Evolutionary conservation across 192 early-diverging fungal genomes (phyloP).

Genomic region (Mortierella alpina): DNA sequence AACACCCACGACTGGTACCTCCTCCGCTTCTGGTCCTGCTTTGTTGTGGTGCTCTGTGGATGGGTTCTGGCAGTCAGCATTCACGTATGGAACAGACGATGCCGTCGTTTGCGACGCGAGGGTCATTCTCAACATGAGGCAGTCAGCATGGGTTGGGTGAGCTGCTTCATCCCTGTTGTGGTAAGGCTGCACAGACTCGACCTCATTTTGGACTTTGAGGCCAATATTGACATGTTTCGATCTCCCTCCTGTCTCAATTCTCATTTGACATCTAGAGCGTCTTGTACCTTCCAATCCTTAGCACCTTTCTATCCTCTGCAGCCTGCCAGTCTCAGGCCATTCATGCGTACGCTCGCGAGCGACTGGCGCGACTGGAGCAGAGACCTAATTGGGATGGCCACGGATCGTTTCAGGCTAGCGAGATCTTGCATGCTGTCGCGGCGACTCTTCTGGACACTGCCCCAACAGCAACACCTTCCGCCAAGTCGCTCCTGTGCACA

Average conservation of each 20-base stretch:
- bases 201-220: neutral
- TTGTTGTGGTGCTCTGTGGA: slow-evolving; percentile 45
- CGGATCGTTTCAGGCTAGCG: neutral
- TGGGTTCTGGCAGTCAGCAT: slow-evolving; percentile 54
- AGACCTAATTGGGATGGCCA: slow-evolving; percentile 11
- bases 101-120: slow-evolving; percentile 37
- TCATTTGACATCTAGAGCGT: slow-evolving; percentile 37
- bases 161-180: slow-evolving; percentile 60
- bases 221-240: neutral
- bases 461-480: slow-evolving; percentile 12
- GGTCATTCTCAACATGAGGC: slow-evolving; percentile 36
- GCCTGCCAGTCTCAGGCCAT: slow-evolving; percentile 46
- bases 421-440: slow-evolving; percentile 10
- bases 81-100: slow-evolving; percentile 56
- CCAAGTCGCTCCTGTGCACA: slow-evolving; percentile 21
- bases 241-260: neutral
- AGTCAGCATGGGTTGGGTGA: slow-evolving; percentile 60
- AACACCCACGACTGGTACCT: slow-evolving; percentile 64
- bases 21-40: slow-evolving; percentile 59
- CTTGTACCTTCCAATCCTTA: slow-evolving; percentile 57
- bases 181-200: slow-evolving; percentile 16
- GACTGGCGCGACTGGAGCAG: slow-evolving; percentile 11
- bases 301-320: slow-evolving; percentile 45
- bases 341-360: slow-evolving; percentile 35
- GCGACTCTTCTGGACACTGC: slow-evolving; percentile 31